These are phyloP conservation scores for Quillaja saponaria DNA, from an alignment of 306 rosid genomes.

Conservation along the genomic window DNA sequence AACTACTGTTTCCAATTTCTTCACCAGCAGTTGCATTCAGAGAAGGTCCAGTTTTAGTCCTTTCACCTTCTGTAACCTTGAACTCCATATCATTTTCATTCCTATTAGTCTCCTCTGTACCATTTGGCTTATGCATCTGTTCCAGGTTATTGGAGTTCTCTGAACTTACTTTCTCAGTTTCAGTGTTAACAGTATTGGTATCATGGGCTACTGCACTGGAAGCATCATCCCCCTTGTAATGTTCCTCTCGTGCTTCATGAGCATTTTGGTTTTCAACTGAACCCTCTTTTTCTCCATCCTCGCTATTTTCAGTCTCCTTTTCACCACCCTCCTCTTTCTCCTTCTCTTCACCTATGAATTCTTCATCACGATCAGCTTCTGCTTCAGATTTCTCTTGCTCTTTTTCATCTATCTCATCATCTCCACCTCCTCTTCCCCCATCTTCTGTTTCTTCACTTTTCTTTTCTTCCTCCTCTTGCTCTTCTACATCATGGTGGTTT, in stretches of 20 bases:
- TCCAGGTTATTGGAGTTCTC: slow-evolving; percentile 30
- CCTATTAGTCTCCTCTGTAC: slow-evolving; percentile 9
- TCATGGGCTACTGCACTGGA: slow-evolving; percentile 97
- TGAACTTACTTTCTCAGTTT: slow-evolving; percentile 32
- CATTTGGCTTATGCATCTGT: slow-evolving; percentile 12
- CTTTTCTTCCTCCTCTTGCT: slow-evolving; percentile 58
- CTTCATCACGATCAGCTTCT: slow-evolving; percentile 55
- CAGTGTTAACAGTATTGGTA: slow-evolving; percentile 43
- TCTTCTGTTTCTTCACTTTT: slow-evolving; percentile 56
- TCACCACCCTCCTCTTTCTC: slow-evolving; percentile 52
- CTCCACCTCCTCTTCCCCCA: slow-evolving; percentile 63
- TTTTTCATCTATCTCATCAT: slow-evolving; percentile 74
- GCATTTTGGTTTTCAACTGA: slow-evolving; percentile 46
- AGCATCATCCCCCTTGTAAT: slow-evolving; percentile 91
- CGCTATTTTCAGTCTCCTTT: slow-evolving; percentile 38
- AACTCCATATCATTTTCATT: slow-evolving; percentile 16
- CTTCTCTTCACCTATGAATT: slow-evolving; percentile 60
- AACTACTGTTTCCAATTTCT: slow-evolving; percentile 12
- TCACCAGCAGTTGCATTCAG: slow-evolving; percentile 11
- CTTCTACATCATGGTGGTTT: slow-evolving; percentile 45
- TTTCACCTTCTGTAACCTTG: slow-evolving; percentile 31
- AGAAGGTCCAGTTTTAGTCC: slow-evolving; percentile 29
- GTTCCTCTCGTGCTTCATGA: slow-evolving; percentile 91
- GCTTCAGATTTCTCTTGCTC: slow-evolving; percentile 61
- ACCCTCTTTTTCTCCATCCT: slow-evolving; percentile 50